Percentiles rank a stretch among this genome's conserved stretches.
Evolutionary conservation across 2,329 filamentous ascomycete species (phyloP).

Genomic region (Cladosporium sphaerospermum): DNA sequence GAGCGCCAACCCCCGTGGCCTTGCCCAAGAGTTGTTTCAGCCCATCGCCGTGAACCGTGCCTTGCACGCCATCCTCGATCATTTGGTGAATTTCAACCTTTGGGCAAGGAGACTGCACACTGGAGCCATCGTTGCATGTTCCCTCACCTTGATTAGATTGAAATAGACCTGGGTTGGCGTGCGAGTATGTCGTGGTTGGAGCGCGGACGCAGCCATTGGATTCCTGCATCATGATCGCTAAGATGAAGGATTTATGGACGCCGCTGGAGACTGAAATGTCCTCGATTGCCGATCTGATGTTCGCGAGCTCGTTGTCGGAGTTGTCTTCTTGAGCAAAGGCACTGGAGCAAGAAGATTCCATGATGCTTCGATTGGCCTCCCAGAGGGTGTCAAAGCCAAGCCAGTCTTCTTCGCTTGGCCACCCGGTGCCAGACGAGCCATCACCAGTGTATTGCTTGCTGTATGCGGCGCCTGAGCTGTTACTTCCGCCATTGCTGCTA

Average conservation of each 20-base stretch:
- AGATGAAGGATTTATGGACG: constrained; percentile 38
- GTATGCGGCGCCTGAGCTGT: background rate
- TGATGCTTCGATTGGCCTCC: constrained; percentile 29
- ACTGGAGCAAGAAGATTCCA: constrained; percentile 34
- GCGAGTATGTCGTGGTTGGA: constrained; percentile 37
- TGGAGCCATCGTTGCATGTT: constrained; percentile 30
- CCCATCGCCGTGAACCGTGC: constrained; percentile 38
- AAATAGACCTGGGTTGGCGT: constrained; percentile 44
- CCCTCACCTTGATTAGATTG: constrained; percentile 38
- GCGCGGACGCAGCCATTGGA: constrained; percentile 43
- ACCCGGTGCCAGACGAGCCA: constrained; percentile 19
- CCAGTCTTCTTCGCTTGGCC: constrained; percentile 23
- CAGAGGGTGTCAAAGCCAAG: constrained; percentile 27
- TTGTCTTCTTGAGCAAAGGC: constrained; percentile 32
- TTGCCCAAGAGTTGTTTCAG: constrained; percentile 34
- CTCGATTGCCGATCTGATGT: constrained; percentile 35
- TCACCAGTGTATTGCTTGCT: constrained; percentile 15
- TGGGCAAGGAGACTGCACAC: constrained; percentile 36
- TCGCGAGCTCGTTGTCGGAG: constrained; percentile 32
- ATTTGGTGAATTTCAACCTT: constrained; percentile 33
- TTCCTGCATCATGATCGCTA: constrained; percentile 43
- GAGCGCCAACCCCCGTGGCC: constrained; percentile 28
- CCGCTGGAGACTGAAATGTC: constrained; percentile 27
- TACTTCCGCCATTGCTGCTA: background rate
- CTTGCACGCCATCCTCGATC: constrained; percentile 40